A percentile compares a stretch with the other conserved stretches of the same genome.
Evolutionary conservation across 1,284 basidiomycete species (phyloP).

Genomic region (Sporisorium graminicola): DNA sequence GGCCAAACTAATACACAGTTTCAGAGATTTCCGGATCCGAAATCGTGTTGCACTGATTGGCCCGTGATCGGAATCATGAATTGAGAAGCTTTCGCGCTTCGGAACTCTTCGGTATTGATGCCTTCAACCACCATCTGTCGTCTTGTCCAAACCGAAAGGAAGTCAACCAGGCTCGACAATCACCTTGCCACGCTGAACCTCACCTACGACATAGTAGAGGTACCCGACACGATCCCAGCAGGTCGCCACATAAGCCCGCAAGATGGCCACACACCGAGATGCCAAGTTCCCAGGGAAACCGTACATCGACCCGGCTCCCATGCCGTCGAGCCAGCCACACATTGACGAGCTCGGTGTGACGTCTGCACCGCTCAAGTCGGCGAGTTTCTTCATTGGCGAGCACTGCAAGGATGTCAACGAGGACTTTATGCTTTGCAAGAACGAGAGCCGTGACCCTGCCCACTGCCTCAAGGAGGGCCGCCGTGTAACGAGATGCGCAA

Average conservation of each 20-base stretch:
- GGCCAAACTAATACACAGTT: not conserved
- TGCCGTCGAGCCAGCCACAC: conserved; percentile 74
- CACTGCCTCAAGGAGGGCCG: conserved; percentile 97
- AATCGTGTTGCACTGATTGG: conserved; percentile 38
- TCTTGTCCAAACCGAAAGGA: not conserved
- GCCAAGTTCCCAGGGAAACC: conserved; percentile 66
- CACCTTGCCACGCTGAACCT: not conserved
- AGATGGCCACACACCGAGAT: conserved; percentile 69
- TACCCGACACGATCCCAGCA: not conserved
- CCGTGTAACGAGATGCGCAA: conserved; percentile 93
- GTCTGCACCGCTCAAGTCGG: conserved; percentile 94
- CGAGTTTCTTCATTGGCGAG: conserved; percentile 95
- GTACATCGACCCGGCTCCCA: conserved; percentile 66
- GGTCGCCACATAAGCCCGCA: conserved; percentile 17
- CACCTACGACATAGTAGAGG: not conserved
- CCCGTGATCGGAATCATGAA: conserved; percentile 50
- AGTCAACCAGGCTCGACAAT: conserved; percentile 4
- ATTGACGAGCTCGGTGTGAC: conserved; percentile 91
- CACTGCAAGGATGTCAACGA: conserved; percentile 97
- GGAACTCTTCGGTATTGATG: not conserved
- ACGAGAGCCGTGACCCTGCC: conserved; percentile 86
- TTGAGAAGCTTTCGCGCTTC: conserved; percentile 17
- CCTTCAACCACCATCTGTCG: not conserved
- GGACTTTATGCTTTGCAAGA: conserved; percentile 99
- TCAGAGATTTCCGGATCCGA: conserved; percentile 27